These are phyloP conservation scores for Citropsis articulata DNA, from an alignment of 345 rosid genomes.

Conservation along the genomic window DNA sequence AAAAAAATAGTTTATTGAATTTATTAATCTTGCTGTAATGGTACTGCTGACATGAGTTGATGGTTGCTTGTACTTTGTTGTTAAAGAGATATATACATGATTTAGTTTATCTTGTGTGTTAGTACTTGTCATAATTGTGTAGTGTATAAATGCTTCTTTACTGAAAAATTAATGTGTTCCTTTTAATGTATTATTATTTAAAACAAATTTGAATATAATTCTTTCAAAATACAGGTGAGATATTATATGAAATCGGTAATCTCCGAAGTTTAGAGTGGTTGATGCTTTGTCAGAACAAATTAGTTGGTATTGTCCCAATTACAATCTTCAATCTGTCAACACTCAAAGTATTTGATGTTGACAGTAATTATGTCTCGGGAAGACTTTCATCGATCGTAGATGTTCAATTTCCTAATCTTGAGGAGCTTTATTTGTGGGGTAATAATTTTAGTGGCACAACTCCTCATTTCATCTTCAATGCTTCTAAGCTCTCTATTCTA, in stretches of 20 bases:
- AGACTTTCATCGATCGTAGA: neutral
- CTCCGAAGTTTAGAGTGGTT: neutral
- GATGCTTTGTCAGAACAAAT: neutral
- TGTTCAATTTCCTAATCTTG: slow-evolving; percentile 7
- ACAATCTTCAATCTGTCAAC: slow-evolving; percentile 5
- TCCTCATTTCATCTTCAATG: neutral
- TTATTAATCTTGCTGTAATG: too few species aligned
- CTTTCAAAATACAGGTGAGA: neutral
- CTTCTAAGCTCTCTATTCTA: neutral
- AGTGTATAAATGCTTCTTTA: neutral
- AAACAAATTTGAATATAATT: too few species aligned
- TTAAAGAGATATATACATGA: too few species aligned
- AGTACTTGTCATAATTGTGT: neutral
- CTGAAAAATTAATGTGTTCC: neutral
- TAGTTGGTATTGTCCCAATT: neutral
- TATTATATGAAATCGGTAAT: neutral
- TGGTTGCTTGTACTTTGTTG: too few species aligned
- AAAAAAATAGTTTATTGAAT: too few species aligned
- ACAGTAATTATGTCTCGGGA: neutral
- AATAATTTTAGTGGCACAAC: neutral
- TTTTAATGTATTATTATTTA: too few species aligned
- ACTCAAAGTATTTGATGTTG: neutral
- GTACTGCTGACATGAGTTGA: too few species aligned
- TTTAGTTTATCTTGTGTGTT: too few species aligned
- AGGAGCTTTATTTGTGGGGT: neutral